Percentiles rank a stretch among this genome's conserved stretches.
Conservation (phyloP, 2,329 filamentous ascomycete species). For the Rutstroemia sp. region DNA sequence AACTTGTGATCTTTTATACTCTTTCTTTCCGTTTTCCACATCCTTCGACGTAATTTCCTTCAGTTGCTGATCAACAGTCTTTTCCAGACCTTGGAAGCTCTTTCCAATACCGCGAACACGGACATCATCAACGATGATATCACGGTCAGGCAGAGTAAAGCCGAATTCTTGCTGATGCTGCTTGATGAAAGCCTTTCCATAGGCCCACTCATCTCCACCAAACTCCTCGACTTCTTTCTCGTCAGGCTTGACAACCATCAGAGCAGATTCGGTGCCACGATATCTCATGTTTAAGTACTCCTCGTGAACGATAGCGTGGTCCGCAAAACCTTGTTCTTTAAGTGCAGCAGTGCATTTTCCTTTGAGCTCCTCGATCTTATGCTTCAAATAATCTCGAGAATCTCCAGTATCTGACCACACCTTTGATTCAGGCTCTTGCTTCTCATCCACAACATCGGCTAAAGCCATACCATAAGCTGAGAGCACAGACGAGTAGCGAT, state of each 20-base stretch:
- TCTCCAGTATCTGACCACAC: slow-evolving; percentile 53
- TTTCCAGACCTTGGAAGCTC: slow-evolving; percentile 71
- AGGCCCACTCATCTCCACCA: slow-evolving; percentile 68
- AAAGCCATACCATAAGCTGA: slow-evolving; percentile 91
- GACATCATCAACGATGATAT: slow-evolving; percentile 87
- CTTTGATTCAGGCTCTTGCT: slow-evolving; percentile 67
- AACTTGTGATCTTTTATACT: slow-evolving; percentile 60
- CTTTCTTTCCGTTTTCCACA: slow-evolving; percentile 40
- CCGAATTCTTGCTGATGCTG: slow-evolving; percentile 92
- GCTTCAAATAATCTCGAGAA: slow-evolving; percentile 54
- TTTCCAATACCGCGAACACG: slow-evolving; percentile 83
- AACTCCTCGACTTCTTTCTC: slow-evolving; percentile 53
- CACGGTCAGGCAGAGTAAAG: slow-evolving; percentile 76
- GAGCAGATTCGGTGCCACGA: slow-evolving; percentile 78
- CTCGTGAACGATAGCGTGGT: slow-evolving; percentile 71
- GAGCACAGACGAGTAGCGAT: slow-evolving; percentile 80
- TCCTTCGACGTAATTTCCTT: slow-evolving; percentile 56
- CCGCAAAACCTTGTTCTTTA: slow-evolving; percentile 69
- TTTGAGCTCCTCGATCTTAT: slow-evolving; percentile 73
- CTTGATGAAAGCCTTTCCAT: slow-evolving; percentile 74
- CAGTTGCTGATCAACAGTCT: slow-evolving; percentile 79
- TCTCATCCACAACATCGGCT: slow-evolving; percentile 87
- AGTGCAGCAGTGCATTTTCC: slow-evolving; percentile 63
- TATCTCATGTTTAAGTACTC: slow-evolving; percentile 95
- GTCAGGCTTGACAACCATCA: slow-evolving; percentile 78